A percentile compares a stretch with the other conserved stretches of the same genome.
phyloP scores from a whole-genome alignment of 2,329 filamentous ascomycete genomes.

The Ophidiomyces ophidiicola region DNA sequence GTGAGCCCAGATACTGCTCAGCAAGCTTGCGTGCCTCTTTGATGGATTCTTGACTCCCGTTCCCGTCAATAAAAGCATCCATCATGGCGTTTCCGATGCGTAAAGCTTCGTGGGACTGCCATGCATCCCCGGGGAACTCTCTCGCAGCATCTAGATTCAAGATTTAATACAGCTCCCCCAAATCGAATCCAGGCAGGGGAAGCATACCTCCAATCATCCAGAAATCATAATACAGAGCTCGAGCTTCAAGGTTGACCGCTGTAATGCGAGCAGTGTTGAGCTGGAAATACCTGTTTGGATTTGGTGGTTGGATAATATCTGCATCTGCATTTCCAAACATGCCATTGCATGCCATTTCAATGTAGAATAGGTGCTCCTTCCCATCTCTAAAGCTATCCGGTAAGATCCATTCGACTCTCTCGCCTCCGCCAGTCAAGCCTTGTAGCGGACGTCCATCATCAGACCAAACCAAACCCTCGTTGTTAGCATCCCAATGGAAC shows the following conservation, averaged over 20 bases:
- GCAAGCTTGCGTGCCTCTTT: conserved; percentile 71
- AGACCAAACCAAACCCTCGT: conserved; percentile 89
- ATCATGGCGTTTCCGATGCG: conserved; percentile 79
- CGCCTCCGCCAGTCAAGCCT: conserved; percentile 78
- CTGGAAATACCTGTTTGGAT: conserved; percentile 69
- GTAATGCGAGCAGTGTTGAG: conserved; percentile 72
- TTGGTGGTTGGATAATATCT: conserved; percentile 77
- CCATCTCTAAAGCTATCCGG: conserved; percentile 72
- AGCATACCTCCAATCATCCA: conserved; percentile 64
- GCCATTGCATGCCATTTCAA: conserved; percentile 96
- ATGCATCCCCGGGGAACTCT: conserved; percentile 78
- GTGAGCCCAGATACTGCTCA: conserved; percentile 64
- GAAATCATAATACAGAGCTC: conserved; percentile 77
- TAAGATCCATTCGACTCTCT: conserved; percentile 83
- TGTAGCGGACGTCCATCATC: conserved; percentile 82
- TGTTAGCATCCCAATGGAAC: conserved; percentile 90
- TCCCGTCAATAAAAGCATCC: conserved; percentile 71
- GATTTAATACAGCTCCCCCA: neutral
- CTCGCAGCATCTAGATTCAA: conserved; percentile 58
- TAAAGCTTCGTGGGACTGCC: conserved; percentile 77
- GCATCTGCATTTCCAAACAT: conserved; percentile 92
- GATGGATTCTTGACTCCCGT: conserved; percentile 60
- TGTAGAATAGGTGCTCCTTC: conserved; percentile 77
- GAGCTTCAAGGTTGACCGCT: conserved; percentile 73
- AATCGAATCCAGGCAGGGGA: neutral